Evolutionary conservation across 768 basidiomycete genomes (phyloP).

Genomic region (Lactifluus echinatus): DNA sequence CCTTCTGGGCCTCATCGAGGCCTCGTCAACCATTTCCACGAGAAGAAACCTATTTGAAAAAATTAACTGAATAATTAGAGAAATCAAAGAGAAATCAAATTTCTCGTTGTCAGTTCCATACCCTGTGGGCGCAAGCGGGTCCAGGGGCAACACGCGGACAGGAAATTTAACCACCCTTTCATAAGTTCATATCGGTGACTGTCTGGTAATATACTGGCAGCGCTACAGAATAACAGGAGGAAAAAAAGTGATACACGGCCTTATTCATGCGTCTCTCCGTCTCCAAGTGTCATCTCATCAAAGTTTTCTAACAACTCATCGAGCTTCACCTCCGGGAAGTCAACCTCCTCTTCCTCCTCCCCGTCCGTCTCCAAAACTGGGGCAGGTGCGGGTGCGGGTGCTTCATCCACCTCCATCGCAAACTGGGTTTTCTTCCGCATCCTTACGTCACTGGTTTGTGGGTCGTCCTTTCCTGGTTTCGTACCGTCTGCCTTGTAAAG

Average conservation of each 20-base stretch:
- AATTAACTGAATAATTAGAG: too few species aligned
- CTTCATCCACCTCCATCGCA: slow-evolving; percentile 64
- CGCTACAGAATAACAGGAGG: background rate
- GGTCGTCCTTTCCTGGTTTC: slow-evolving; percentile 39
- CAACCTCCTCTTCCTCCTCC: slow-evolving; percentile 51
- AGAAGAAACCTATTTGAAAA: too few species aligned
- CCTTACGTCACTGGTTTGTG: slow-evolving; percentile 31
- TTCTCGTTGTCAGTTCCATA: background rate
- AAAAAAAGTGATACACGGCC: background rate
- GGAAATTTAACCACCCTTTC: background rate
- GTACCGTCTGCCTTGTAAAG: slow-evolving; percentile 55
- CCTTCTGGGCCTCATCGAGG: background rate
- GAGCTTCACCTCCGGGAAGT: slow-evolving; percentile 82
- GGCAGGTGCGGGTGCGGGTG: slow-evolving; percentile 25
- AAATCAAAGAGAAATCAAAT: background rate
- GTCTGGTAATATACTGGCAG: background rate
- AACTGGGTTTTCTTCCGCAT: slow-evolving; percentile 39
- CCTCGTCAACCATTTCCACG: too few species aligned
- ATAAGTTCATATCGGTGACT: background rate
- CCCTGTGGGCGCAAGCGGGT: background rate
- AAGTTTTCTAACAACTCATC: slow-evolving; percentile 88
- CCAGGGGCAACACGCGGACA: background rate
- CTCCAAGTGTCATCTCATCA: slow-evolving; percentile 78
- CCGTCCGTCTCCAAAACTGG: slow-evolving; percentile 27
- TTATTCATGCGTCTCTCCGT: slow-evolving; percentile 24